Evolutionary conservation across 495 filamentous ascomycete species (phyloP), one percentile per base, ranked within the genome.

Genomic region (Cladorrhinum samala): DNA sequence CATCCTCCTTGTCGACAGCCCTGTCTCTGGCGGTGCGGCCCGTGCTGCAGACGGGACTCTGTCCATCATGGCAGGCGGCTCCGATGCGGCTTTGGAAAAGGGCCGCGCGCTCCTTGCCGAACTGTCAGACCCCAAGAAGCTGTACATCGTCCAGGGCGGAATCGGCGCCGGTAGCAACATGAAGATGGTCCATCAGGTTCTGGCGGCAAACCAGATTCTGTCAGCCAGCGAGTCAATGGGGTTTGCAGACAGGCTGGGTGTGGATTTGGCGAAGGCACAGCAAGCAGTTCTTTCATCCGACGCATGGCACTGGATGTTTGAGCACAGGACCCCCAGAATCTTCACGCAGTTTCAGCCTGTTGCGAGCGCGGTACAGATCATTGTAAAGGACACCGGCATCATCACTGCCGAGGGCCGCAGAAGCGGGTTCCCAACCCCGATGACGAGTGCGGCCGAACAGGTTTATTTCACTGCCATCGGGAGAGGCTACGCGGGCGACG

Each of bases 121-220:
- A 59, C 80, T 93, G 73, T 72, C 75, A 8, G 72, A 79, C 53
- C 61, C 70, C n/a, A 57, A 55, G 5, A 89, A 88, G 63, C 66
- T 91, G 25, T 90, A 89, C 58, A 75, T 86, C 17, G 83, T 93
- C 7, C 75, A 79, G 8, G 87, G 88, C 9, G 87, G 85, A 2
- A 71, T 91, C 46, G 87, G 86, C 3, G 82, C 82, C 0, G 87
- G 88, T n/a, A 88, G 84, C 57, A 91, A 91, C 62, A 87, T 90
- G 77, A 93, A 93, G 69, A 88, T 90, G 80, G 82, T 87, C 46
- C 88, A 91, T 67, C 88, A 93, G 65, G 82, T 93, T 16, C 76
- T 91, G 9, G 88, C 87, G 1, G 87, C 82, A 0, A 83, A 86
- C 50, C 82, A 90, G 54, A 91, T 93, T 58, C 74, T 86, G 2